phyloP scores from a whole-genome alignment of 2,329 filamentous ascomycete genomes.

The Ophiostoma himal-ulmi region DNA sequence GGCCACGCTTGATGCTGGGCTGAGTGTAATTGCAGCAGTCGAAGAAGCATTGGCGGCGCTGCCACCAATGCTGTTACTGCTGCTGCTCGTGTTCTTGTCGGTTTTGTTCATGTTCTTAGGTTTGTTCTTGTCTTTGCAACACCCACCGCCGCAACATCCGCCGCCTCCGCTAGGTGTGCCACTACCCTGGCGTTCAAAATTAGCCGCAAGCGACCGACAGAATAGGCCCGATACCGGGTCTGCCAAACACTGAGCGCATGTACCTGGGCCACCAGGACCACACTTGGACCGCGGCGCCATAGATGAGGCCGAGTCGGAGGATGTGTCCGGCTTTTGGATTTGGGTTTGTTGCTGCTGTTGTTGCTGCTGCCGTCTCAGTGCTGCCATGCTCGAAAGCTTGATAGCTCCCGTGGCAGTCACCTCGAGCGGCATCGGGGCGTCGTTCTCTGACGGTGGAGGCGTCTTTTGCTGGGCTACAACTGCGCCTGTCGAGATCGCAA shows the following conservation, averaged over 20 bases:
- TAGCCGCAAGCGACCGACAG: constrained; percentile 73
- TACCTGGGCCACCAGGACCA: constrained; percentile 66
- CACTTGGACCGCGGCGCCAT: constrained; percentile 39
- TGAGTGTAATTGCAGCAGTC: background rate
- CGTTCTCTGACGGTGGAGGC: constrained; percentile 56
- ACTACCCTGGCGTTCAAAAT: constrained; percentile 41
- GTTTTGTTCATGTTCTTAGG: background rate
- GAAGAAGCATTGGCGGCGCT: background rate
- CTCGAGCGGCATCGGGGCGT: constrained; percentile 53
- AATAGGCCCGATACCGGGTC: constrained; percentile 78
- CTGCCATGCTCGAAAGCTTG: constrained; percentile 48
- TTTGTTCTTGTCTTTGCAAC: constrained; percentile 48
- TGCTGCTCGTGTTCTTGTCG: background rate
- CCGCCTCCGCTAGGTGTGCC: constrained; percentile 17
- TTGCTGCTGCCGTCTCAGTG: constrained; percentile 29
- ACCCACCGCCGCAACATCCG: constrained; percentile 46
- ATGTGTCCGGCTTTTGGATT: constrained; percentile 25
- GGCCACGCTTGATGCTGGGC: background rate
- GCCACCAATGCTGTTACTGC: background rate
- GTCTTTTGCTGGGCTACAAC: constrained; percentile 47
- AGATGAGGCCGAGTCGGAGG: constrained; percentile 24
- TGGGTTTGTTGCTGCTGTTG: constrained; percentile 21
- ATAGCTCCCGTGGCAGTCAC: constrained; percentile 55
- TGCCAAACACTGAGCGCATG: constrained; percentile 69
- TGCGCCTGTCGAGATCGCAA: constrained; percentile 28